Conservation (phyloP, 257 asterid species). For the Mitragyna speciosa region DNA sequence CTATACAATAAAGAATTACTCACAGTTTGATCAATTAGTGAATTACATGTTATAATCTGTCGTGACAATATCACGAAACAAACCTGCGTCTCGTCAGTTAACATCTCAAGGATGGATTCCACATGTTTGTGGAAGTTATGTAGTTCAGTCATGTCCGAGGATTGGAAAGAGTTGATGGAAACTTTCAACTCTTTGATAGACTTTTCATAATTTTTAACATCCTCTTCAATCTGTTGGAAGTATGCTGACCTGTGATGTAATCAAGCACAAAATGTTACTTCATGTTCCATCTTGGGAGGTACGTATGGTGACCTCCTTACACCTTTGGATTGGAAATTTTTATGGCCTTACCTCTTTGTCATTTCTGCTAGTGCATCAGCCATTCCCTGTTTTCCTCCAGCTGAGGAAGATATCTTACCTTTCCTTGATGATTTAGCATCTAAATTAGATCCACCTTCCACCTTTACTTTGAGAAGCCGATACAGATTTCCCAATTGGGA, state of each 20-base stretch:
- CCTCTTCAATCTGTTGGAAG: conserved; percentile 84
- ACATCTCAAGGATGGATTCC: conserved; percentile 76
- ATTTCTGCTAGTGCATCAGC: conserved; percentile 98
- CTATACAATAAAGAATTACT: conserved; percentile 28
- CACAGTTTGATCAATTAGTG: background rate
- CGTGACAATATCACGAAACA: background rate
- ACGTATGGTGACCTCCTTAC: background rate
- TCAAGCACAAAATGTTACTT: background rate
- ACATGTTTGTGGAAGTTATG: conserved; percentile 55
- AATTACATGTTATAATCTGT: background rate
- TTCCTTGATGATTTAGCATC: conserved; percentile 56
- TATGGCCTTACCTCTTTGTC: conserved; percentile 62
- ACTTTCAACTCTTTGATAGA: conserved; percentile 53
- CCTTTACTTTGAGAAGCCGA: conserved; percentile 78
- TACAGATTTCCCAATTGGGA: conserved; percentile 88
- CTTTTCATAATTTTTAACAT: conserved; percentile 52
- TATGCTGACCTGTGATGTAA: conserved; percentile 71
- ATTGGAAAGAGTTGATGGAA: conserved; percentile 50
- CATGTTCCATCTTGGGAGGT: background rate
- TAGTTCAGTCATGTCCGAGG: conserved; percentile 81
- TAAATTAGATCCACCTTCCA: conserved; percentile 60
- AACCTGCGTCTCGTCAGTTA: conserved; percentile 84
- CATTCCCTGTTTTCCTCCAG: conserved; percentile 84
- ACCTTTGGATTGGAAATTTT: conserved; percentile 1
- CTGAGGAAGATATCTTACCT: conserved; percentile 47